Evolutionary conservation across 805 yeast species (phyloP), one percentile per base, ranked within the genome.

Genomic region (Ogataea siamensis): DNA sequence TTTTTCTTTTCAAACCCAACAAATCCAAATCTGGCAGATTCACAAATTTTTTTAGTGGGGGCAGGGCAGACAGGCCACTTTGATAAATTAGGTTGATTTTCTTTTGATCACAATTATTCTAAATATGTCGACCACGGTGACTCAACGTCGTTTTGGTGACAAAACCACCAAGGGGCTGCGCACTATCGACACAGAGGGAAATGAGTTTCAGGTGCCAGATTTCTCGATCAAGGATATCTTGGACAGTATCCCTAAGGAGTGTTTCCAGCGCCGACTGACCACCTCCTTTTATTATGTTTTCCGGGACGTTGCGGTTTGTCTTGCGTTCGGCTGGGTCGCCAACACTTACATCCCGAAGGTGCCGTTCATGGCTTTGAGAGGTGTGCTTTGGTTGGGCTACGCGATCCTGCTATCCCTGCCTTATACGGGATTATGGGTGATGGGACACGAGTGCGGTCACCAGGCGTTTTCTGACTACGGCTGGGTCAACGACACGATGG

Each of bases 371-470:
- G 47, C 58, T 9, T 53, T 70, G 5, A 72, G 93, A 47, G 71
- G 73, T 41, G 57, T 65, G 6, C 73, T 75, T 32, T 85, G 93
- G 91, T 48, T 69, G 26, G 62, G 57, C 12, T 80, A 83, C 55
- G 61, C 77, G 13, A 55, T 71, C 37, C 55, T 65, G 30, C 75
- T 76, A 51, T 87, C 91, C 19, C 65, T 85, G 39, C 75, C 83
- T 43, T 80, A 80, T 42, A 80, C 88, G 20, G 95, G 95, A 32
- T 37, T 81, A 33, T 86, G 95, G 95, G 83, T 86, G 34, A 57
- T 86, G 66, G 93, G 94, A 37, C 95, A 86, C 63, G 95, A 86
- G 64, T 86, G 95, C 70, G 95, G 95, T 44, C 95, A 86, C 62
- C 83, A 78, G 51, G 95, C 95, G 15, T 87, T 87, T 63, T 72